Evolutionary conservation across 139 green algal genomes (phyloP), one percentile per base, ranked within the genome.

Genomic region (Tetradesmus obliquus): DNA sequence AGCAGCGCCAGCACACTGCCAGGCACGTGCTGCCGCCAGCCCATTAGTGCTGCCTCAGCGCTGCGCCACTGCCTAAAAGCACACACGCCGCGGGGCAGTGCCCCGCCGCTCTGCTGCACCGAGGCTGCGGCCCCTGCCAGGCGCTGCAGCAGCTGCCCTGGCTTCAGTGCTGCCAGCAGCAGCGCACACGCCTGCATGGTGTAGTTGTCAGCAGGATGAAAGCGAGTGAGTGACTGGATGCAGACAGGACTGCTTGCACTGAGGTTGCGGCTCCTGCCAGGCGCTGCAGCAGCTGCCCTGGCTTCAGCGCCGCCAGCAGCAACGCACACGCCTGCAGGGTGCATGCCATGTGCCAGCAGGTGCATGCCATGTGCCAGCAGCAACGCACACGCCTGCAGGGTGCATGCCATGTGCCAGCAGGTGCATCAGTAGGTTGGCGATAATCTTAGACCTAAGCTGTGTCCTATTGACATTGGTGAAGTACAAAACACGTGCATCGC

Each of bases 131-230:
- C 76, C 15, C 76, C 76, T 3, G 76, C 76, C 3, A 76, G 66
- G 76, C 76, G 76, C 66, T 76, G 66, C 66, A 76, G 84, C 62
- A 60, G 84, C 62, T 81, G 84, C 60, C 45, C 17, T 62, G 12
- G 60, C 84, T 81, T 53, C 22, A 97, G 89, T 13, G 93, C 94
- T 45, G 86, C 86, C 71, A 90, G 60, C 4, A 90, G 55, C 6
- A 90, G 51, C 15, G 86, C 80, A 5, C 51, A 71, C 53, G 71
- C 86, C 82, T 87, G 82, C 32, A 54, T 10, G 45, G n/a, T 17
- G 17, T 55, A 45, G 32, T 45, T 45, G 32, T 45, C 32, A 45
- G 32, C 32, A 45, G 32, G 32, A 45, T 45, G 32, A 22, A 24
- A 57, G 5, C 8, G 7, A 76, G 15, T 3, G n/a, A 6, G 66